Percentiles rank a stretch among this genome's conserved stretches.
Conservation (phyloP, 495 filamentous ascomycete species). For the Aspergillus ellipticus region DNA sequence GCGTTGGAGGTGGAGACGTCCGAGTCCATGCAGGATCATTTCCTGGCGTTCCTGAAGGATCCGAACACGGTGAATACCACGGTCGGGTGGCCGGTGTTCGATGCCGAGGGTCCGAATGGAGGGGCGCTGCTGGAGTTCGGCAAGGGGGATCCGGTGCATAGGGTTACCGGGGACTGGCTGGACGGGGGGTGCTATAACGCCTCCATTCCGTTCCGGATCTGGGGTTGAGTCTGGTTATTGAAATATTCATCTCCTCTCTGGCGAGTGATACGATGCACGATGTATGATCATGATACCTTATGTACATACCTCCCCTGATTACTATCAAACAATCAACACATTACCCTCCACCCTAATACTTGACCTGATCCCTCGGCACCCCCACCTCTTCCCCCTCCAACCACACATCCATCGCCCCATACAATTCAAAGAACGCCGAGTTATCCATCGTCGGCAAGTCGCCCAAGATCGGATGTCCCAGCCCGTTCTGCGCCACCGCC, state of each 20-base stretch:
- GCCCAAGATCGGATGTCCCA: background rate
- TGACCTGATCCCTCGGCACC: background rate
- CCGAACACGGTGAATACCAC: background rate
- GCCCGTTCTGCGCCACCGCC: constrained; percentile 3
- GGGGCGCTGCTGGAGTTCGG: background rate
- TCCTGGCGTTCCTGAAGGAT: constrained; percentile 20
- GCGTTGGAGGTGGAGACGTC: constrained; percentile 33
- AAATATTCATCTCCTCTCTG: background rate
- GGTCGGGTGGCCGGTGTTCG: background rate
- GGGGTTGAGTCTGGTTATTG: background rate
- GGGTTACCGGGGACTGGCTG: background rate
- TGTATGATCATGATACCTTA: background rate
- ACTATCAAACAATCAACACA: too few relatives aligned
- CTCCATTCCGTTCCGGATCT: background rate
- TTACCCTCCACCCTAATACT: background rate
- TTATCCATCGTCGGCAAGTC: constrained; percentile 3
- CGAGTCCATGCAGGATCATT: constrained; percentile 38
- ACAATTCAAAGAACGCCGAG: background rate
- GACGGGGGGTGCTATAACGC: constrained; percentile 2
- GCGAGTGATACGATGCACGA: background rate
- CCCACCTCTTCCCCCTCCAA: background rate
- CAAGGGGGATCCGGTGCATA: background rate
- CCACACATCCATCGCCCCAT: constrained; percentile 2
- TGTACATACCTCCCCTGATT: too few relatives aligned
- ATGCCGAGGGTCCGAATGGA: background rate